phyloP scores from a whole-genome alignment of 2,329 filamentous ascomycete genomes.

The Ophiocordyceps camponoti-saundersi region DNA sequence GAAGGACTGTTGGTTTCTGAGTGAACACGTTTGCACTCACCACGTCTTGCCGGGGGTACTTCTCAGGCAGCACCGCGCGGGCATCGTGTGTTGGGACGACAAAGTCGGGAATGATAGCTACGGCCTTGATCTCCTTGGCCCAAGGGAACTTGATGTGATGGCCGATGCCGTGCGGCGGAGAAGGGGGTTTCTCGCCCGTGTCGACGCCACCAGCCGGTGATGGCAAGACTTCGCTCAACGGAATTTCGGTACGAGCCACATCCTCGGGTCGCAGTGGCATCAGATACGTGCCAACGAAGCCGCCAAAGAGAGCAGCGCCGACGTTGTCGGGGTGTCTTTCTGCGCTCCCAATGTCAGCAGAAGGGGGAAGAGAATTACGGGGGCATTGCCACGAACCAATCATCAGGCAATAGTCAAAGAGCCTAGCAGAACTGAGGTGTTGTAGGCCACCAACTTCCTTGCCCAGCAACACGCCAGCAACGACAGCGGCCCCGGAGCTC shows the following conservation, averaged over 20 bases:
- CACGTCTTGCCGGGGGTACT: constrained; percentile 68
- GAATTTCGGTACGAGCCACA: constrained; percentile 80
- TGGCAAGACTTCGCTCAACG: constrained; percentile 82
- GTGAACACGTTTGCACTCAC: constrained; percentile 31
- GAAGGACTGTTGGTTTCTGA: neutral
- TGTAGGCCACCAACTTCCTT: constrained; percentile 74
- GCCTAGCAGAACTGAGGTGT: constrained; percentile 55
- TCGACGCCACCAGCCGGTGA: constrained; percentile 80
- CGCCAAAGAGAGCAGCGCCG: constrained; percentile 84
- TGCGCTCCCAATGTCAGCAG: constrained; percentile 10
- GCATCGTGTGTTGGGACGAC: constrained; percentile 90
- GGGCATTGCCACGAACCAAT: constrained; percentile 39
- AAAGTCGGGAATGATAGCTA: constrained; percentile 91
- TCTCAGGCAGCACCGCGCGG: constrained; percentile 63
- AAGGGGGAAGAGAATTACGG: neutral
- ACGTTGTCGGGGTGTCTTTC: constrained; percentile 89
- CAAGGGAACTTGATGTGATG: constrained; percentile 93
- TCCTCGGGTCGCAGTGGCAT: constrained; percentile 84
- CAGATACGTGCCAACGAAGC: constrained; percentile 91
- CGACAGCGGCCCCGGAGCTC: constrained; percentile 90
- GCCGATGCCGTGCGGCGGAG: constrained; percentile 82
- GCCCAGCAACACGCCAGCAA: constrained; percentile 83
- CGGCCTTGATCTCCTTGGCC: constrained; percentile 88
- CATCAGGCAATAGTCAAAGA: constrained; percentile 96
- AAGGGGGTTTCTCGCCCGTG: constrained; percentile 70